Evolutionary conservation across 192 early-diverging fungal species (phyloP), one percentile per base, ranked within the genome.

Genomic region (Chytriomyces sp.): DNA sequence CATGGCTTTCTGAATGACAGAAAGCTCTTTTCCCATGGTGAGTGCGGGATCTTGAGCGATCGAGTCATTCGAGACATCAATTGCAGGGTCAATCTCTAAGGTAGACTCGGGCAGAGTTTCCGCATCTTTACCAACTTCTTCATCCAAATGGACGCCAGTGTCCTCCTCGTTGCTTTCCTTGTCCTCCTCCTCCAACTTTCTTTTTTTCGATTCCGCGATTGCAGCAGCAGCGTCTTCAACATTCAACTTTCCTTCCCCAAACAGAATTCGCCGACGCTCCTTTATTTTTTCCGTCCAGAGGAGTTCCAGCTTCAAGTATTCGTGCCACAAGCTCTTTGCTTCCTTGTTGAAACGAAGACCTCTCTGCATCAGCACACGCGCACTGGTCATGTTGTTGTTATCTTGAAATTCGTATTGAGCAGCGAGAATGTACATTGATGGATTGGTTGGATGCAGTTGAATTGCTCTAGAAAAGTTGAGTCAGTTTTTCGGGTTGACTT

Each of bases 241-340:
- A 44, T 78, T 79, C 24, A 57, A 28, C 48, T 70, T 90, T 45
- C 46, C 81, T 23, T 72, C 61, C 23, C 76, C 89, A 64, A 94
- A 94, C 24, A 97, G 86, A 7, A 99, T 84, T 47, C 89, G 84
- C 63, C 95, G 81, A 61, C 97, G 87, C 10, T 91, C 90, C 73
- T 89, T 89, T 69, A 97, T 89, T 85, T 95, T 94, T 67, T 94
- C 93, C 26, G 94, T 85, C 77, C 93, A 96, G 26, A 95, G 83
- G 24, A 97, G 81, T 81, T 99, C 97, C 45, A 99, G 87, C 47
- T 92, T 90, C 75, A 97, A 96, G 81, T 97, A 99, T 82, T 97
- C 95, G 44, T 90, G 85, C 96, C 96, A 99, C 48, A 99, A 85
- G 69, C 81, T 82, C 70, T 86, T 81, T 70, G 84, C 78, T 35